Percentiles rank a stretch among this genome's conserved stretches.
phyloP scores from a whole-genome alignment of 169 alveolate genomes.

The Cryptosporidium muris region DNA sequence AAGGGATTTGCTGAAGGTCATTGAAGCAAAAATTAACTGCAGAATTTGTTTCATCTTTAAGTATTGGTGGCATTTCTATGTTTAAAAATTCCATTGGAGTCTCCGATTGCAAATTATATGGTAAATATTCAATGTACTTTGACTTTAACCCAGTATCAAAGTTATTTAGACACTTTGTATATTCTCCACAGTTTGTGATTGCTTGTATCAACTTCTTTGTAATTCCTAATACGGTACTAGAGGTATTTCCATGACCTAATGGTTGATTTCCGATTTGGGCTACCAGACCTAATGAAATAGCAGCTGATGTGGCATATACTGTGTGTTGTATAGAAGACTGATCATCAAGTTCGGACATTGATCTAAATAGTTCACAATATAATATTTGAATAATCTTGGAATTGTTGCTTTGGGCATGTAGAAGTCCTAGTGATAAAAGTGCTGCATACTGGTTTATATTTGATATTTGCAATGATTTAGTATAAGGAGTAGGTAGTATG shows the following conservation, averaged over 20 bases:
- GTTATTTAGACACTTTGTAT: constrained; percentile 12
- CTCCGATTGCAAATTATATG: constrained; percentile 17
- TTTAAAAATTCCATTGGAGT: constrained; percentile 21
- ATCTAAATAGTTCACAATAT: constrained; percentile 33
- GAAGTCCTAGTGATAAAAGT: constrained; percentile 35
- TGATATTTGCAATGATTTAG: constrained; percentile 58
- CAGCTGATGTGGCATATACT: constrained; percentile 44
- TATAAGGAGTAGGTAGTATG: constrained; percentile 49
- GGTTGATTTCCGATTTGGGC: background rate
- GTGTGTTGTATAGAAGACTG: constrained; percentile 44
- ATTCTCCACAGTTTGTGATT: too few species aligned
- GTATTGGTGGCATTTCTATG: background rate
- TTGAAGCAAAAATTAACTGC: background rate
- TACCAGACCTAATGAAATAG: constrained; percentile 55
- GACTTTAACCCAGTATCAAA: constrained; percentile 34
- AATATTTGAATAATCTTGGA: constrained; percentile 31
- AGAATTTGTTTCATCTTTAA: constrained; percentile 16
- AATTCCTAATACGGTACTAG: background rate
- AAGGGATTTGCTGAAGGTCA: background rate
- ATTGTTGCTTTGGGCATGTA: constrained; percentile 52
- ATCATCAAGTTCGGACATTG: constrained; percentile 52
- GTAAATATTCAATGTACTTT: too few species aligned
- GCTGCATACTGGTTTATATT: constrained; percentile 54
- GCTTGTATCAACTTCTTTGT: background rate
- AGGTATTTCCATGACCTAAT: background rate